phyloP scores from a whole-genome alignment of 176 grass and related monocot species.

The Triticum monococcum region DNA sequence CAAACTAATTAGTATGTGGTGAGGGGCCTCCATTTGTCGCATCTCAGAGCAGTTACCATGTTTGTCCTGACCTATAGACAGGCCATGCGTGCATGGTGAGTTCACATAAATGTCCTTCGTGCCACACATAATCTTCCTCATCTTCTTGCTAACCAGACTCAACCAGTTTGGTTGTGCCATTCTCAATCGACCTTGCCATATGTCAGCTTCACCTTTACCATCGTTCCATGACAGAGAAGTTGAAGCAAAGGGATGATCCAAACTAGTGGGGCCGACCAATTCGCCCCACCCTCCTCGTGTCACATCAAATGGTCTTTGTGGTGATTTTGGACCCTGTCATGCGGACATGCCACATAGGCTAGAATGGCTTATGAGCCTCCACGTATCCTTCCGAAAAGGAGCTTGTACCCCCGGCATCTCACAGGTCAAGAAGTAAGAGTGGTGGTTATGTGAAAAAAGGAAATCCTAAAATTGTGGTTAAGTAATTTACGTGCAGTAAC shows the following conservation, averaged over 20 bases:
- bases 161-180: not conserved
- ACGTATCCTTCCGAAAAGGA: too few relatives aligned
- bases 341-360: not conserved
- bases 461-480: too few relatives aligned
- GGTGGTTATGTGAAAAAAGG: too few relatives aligned
- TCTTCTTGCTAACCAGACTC: not conserved
- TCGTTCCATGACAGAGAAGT: not conserved
- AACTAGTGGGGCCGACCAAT: not conserved
- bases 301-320: not conserved
- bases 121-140: not conserved
- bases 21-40: not conserved
- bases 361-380: not conserved
- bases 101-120: not conserved
- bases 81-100: not conserved
- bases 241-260: not conserved
- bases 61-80: not conserved
- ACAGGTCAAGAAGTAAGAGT: too few relatives aligned
- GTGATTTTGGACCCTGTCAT: not conserved
- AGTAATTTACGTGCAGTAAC: too few relatives aligned
- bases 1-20: not conserved
- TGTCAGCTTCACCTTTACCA: not conserved
- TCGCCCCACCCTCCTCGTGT: not conserved
- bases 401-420: too few relatives aligned
- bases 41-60: not conserved
- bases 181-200: not conserved